A percentile compares a stretch with the other conserved stretches of the same genome.
These are phyloP conservation scores for Teunomyces barrocoloradensis DNA, from an alignment of 805 yeast species.

Conservation along the genomic window DNA sequence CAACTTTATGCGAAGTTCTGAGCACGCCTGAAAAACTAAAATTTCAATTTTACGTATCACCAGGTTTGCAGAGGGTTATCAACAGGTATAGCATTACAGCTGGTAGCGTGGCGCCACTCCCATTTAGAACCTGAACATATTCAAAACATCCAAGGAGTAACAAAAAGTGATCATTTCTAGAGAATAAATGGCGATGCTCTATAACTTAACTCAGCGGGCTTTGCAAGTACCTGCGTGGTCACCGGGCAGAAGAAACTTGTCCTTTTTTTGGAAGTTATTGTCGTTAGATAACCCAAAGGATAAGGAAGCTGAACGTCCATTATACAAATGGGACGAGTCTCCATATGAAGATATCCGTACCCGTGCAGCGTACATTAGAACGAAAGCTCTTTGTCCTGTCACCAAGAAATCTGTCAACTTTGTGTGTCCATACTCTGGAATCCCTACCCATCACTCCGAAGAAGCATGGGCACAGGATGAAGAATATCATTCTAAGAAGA, in stretches of 20 bases:
- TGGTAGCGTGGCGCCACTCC: neutral
- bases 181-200: neutral
- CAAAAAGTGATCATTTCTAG: neutral
- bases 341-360: conserved; percentile 85
- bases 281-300: conserved; percentile 31
- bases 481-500: conserved; percentile 64
- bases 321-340: conserved; percentile 84
- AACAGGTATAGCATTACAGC: neutral
- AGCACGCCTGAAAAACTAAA: conserved; percentile 1
- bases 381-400: conserved; percentile 88
- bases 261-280: conserved; percentile 39
- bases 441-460: conserved; percentile 90
- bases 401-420: conserved; percentile 75
- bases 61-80: neutral
- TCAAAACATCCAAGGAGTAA: neutral
- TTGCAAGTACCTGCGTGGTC: neutral
- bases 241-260: conserved; percentile 22
- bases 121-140: no score
- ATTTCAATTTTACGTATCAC: neutral
- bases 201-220: conserved; percentile 1
- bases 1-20: neutral
- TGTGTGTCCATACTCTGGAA: conserved; percentile 91
- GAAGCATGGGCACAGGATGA: conserved; percentile 86
- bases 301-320: conserved; percentile 26
- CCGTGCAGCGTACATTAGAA: conserved; percentile 86